Base-by-base conservation (phyloP, 352 stramenopile genomes). In the Pythium sp. region DNA sequence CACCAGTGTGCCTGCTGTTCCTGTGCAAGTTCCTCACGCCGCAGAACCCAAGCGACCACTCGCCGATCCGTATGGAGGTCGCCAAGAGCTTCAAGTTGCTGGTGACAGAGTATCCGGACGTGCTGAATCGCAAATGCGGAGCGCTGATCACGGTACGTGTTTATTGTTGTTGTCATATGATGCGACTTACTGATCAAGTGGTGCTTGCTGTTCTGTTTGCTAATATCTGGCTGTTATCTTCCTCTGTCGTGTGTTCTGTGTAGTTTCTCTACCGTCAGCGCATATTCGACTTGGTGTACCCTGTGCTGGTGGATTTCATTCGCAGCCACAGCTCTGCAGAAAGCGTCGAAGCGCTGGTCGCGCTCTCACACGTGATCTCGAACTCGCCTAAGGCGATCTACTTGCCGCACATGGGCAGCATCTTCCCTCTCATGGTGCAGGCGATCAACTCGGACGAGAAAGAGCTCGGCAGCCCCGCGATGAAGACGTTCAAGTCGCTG, bases 341-440 rank as follows among this genome's bases (percentile, higher is more conserved):
- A 28, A 90, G 77, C 66, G 81, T 90, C 18, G 80, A 87, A 30
- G 84, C 87, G 62, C 79, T 96, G 54, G 78, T 92, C 26, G 86
- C 85, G 26, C 83, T 94, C 55, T 84, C 86, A 7, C 83, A 93
- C 72, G 81, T 95, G 58, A 86, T 95, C 56, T 82, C 88, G 34
- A 86, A 91, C 71, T 93, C 88, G 26, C 88, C 86, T 2, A 90
- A 91, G 72, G 85, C 88, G 32, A 80, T 92, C 49, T 92, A 93
- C 60, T 60, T 91, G 69, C 84, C 86, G 26, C 86, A 93, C 38
- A 64, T 94, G 34, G 73, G 73, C 57, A 88, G 83, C 67, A 93
- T 95, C 63, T 92, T 94, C 68, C 88, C 88, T 47, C 78, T 94
- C 54, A 89, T 95, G 76, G 82, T 94, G 47, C 81, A 90, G 46